A percentile compares a stretch with the other conserved stretches of the same genome.
Conservation (phyloP, 257 asterid genomes). For the Coffea eugenioides region DNA sequence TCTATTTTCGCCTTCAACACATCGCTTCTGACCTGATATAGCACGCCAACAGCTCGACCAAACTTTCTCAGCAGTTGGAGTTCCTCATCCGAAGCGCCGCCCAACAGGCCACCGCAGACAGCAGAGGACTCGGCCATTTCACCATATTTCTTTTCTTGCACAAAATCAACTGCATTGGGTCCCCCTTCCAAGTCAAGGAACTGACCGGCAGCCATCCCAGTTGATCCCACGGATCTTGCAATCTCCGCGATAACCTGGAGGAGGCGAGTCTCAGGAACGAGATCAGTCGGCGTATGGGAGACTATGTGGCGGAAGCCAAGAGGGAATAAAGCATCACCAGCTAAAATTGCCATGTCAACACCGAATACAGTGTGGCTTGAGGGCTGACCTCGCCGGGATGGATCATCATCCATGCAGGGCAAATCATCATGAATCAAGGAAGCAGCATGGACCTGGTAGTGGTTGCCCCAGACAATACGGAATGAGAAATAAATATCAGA, state of each 20-base stretch:
- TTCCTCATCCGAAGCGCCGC: slow-evolving; percentile 93
- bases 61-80: slow-evolving; percentile 43
- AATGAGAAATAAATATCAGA: not conserved
- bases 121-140: slow-evolving; percentile 98
- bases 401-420: slow-evolving; percentile 98
- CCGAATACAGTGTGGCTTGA: slow-evolving; percentile 87
- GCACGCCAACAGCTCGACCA: slow-evolving; percentile 33
- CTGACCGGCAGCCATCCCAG: slow-evolving; percentile 98
- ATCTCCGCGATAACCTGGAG: slow-evolving; percentile 80
- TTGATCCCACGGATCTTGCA: slow-evolving; percentile 95
- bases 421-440: slow-evolving; percentile 89
- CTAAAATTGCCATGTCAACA: slow-evolving; percentile 92
- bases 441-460: slow-evolving; percentile 84
- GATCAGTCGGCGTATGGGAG: slow-evolving; percentile 72
- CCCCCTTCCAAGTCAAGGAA: slow-evolving; percentile 81
- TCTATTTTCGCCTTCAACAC: slow-evolving; percentile 47
- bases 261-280: slow-evolving; percentile 67
- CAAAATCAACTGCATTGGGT: slow-evolving; percentile 65
- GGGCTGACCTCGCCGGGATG: slow-evolving; percentile 85
- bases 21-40: slow-evolving; percentile 59
- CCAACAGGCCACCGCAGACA: slow-evolving; percentile 81
- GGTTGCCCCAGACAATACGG: not conserved
- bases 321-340: slow-evolving; percentile 94
- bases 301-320: slow-evolving; percentile 93
- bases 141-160: slow-evolving; percentile 84